Evolutionary conservation across 345 rosid species (phyloP).

Genomic region (Arabidopsis thaliana): DNA sequence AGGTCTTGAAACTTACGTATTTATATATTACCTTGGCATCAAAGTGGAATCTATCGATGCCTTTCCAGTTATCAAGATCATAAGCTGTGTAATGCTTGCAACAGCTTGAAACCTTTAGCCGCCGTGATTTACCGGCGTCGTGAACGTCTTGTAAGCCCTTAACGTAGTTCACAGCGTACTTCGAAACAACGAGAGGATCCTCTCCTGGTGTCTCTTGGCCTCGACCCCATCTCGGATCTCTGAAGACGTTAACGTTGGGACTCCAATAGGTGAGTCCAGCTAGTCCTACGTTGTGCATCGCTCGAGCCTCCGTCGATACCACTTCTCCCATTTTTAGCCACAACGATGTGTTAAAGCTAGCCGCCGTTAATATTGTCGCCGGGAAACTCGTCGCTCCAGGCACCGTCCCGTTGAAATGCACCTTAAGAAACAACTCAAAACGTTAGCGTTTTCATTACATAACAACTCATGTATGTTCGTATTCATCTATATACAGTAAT

Average conservation of each 20-base stretch:
- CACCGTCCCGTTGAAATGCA: conserved; percentile 52
- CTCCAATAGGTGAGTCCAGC: conserved; percentile 62
- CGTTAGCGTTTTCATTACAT: conserved; percentile 11
- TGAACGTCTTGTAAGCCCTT: conserved; percentile 58
- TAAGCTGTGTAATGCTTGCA: conserved; percentile 69
- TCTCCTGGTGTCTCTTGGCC: conserved; percentile 62
- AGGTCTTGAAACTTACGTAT: not conserved
- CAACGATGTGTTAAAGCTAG: conserved; percentile 58
- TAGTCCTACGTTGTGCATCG: conserved; percentile 51
- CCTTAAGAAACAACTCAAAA: conserved; percentile 14
- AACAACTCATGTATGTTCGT: not conserved
- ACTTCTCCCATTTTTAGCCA: conserved; percentile 65
- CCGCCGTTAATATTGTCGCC: conserved; percentile 56
- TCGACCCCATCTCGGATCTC: conserved; percentile 66
- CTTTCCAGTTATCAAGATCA: conserved; percentile 62
- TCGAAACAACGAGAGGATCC: conserved; percentile 54
- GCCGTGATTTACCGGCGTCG: conserved; percentile 26
- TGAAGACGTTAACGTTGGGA: conserved; percentile 57
- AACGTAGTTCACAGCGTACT: conserved; percentile 53
- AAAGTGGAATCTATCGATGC: conserved; percentile 49
- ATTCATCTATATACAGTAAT: not conserved
- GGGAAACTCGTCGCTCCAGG: conserved; percentile 76
- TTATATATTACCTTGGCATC: conserved; percentile 50
- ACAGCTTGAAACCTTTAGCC: conserved; percentile 55
- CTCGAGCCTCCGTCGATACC: conserved; percentile 55